Evolutionary conservation across 2,329 filamentous ascomycete species (phyloP), one percentile per base, ranked within the genome.

Genomic region (Penicillium sp.): DNA sequence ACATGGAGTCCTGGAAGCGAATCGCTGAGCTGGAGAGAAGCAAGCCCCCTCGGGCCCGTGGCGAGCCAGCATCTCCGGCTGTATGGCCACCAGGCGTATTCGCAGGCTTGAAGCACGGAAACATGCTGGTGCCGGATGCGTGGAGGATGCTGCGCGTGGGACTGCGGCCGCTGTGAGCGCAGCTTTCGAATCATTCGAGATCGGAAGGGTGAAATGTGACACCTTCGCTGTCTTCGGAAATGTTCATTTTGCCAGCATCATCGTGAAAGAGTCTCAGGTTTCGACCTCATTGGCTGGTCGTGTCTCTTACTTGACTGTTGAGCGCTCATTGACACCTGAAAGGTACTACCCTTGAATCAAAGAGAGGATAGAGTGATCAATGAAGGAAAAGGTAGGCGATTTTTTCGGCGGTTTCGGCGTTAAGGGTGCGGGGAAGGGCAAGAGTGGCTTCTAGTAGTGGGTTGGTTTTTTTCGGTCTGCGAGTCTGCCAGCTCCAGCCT

Each of bases 121-220:
- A 26, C 25, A 13, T 13, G 35, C 2, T 30, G 4, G 35, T 57
- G 53, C 22, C 57, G 33, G 13, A 8, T 51, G 28, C 48, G 53
- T 1, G 42, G 57, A 6, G 57, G 60, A n/a, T 62, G 57, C 42
- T 62, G 53, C 35, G 30, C 40, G 3, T 40, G 48, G 1, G 43
- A 61, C 49, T 53, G 60, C n/a, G 52, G 57, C 11, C 59, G 60
- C 19, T 62, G 56, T 30, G 48, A 57, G 33, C 57, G 52, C n/a
- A 40, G 26, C 5, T 46, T 48, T 33, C 52, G 53, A 3, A 58
- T 19, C 1, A 49, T 62, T 42, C 56, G 48, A 3, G 40, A 59
- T 54, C 52, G 45, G 13, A 19, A 38, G 1, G 51, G 45, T 25
- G 35, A 33, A 4, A 22, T 48, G 10, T 33, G 13, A 6, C 54